These are phyloP conservation scores for Silybum marianum DNA, from an alignment of 129 eudicot species.

Conservation along the genomic window DNA sequence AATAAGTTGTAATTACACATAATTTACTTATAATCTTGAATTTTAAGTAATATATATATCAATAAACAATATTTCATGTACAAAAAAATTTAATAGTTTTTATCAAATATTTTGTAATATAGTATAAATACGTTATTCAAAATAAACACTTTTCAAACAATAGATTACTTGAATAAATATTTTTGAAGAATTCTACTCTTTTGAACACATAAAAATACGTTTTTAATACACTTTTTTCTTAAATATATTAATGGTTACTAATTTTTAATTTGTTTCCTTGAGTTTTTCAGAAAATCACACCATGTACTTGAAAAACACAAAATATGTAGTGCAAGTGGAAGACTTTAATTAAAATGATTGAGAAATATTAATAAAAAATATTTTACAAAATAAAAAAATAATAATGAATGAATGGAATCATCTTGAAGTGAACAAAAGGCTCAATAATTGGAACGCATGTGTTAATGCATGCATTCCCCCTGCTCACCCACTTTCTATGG, in stretches of 20 bases:
- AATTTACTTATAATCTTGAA: too few relatives aligned
- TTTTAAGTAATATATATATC: too few relatives aligned
- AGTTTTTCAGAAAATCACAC: neutral
- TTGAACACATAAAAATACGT: neutral
- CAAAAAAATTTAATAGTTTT: too few relatives aligned
- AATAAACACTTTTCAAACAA: too few relatives aligned
- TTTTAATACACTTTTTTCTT: neutral
- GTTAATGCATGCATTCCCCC: slow-evolving; percentile 31
- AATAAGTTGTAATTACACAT: too few relatives aligned
- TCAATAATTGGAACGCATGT: slow-evolving; percentile 39
- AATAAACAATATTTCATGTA: too few relatives aligned
- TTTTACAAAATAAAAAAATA: too few relatives aligned
- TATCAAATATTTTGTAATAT: too few relatives aligned
- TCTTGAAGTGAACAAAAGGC: slow-evolving; percentile 25
- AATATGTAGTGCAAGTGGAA: slow-evolving; percentile 15
- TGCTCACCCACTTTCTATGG: slow-evolving; percentile 23
- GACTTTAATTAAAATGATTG: slow-evolving; percentile 27
- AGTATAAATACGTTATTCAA: too few relatives aligned
- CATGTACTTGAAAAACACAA: slow-evolving; percentile 28
- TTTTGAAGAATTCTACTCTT: too few relatives aligned
- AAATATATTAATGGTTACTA: neutral
- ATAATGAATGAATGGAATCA: slow-evolving; percentile 27
- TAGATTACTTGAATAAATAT: too few relatives aligned
- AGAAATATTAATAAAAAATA: slow-evolving; percentile 15
- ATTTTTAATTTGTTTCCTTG: too few relatives aligned